These are phyloP conservation scores for Glebionis coronaria DNA, from an alignment of 129 eudicot genomes.

Conservation along the genomic window DNA sequence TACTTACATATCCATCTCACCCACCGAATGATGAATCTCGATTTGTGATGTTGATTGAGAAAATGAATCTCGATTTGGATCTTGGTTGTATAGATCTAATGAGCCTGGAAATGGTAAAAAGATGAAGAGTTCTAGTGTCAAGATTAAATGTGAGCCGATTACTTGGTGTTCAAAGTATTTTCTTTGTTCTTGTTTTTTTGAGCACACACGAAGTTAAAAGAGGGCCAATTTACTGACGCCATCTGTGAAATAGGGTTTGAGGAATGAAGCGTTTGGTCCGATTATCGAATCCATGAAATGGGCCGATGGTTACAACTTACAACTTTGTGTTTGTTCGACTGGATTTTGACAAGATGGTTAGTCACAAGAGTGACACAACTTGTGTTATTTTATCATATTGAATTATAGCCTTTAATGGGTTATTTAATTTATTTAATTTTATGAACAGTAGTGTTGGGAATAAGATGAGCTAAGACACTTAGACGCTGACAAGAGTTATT, in stretches of 20 bases:
- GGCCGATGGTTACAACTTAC: constrained; percentile 3
- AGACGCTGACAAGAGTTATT: no score
- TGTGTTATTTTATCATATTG: constrained; percentile 30
- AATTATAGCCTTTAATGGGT: not conserved
- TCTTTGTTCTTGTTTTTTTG: no score
- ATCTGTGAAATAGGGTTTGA: no score
- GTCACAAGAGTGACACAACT: constrained; percentile 29
- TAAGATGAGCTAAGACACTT: no score
- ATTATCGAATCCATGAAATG: constrained; percentile 5
- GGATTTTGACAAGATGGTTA: constrained; percentile 16
- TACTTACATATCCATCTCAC: no score
- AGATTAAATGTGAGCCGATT: constrained; percentile 77
- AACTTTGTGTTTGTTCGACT: constrained; percentile 27
- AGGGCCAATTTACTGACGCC: no score
- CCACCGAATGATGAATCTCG: no score
- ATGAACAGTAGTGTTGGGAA: no score
- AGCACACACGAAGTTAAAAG: no score
- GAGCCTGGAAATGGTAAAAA: constrained; percentile 57
- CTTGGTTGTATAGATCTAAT: no score
- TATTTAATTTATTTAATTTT: not conserved
- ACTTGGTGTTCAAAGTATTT: constrained; percentile 62
- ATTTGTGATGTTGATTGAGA: no score
- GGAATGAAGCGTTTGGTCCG: constrained; percentile 54
- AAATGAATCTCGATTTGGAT: no score
- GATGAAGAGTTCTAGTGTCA: constrained; percentile 88